A percentile compares a stretch with the other conserved stretches of the same genome.
Conservation (phyloP, 768 basidiomycete species). For the Podaxis mareebaensis region DNA sequence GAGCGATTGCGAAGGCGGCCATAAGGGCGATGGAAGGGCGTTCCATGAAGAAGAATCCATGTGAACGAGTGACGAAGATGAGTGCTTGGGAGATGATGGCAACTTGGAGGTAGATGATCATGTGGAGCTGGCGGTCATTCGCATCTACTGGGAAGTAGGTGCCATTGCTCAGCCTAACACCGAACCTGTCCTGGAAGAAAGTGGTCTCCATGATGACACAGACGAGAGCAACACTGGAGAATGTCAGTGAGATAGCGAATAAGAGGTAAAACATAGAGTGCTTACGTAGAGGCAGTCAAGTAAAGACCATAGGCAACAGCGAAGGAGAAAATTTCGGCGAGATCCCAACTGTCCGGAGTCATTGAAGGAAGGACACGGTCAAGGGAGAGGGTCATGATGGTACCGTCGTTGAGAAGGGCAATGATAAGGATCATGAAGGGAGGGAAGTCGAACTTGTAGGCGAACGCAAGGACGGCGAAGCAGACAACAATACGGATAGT, state of each 20-base stretch:
- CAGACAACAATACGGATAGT: slow-evolving; percentile 99
- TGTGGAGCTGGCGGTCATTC: slow-evolving; percentile 78
- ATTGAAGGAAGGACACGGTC: slow-evolving; percentile 94
- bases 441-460: slow-evolving; percentile 98
- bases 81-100: slow-evolving; percentile 98
- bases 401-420: slow-evolving; percentile 95
- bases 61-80: slow-evolving; percentile 94
- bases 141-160: slow-evolving; percentile 31
- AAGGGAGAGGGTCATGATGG: slow-evolving; percentile 97
- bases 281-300: slow-evolving; percentile 88
- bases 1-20: slow-evolving; percentile 88
- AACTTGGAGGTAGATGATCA: slow-evolving; percentile 92
- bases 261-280: slow-evolving; percentile 9
- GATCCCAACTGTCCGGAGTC: slow-evolving; percentile 96
- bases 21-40: slow-evolving; percentile 92
- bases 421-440: slow-evolving; percentile 99
- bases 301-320: slow-evolving; percentile 95
- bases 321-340: slow-evolving; percentile 94
- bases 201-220: slow-evolving; percentile 81
- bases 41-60: slow-evolving; percentile 97
- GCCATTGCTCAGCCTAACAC: slow-evolving; percentile 51
- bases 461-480: slow-evolving; percentile 94
- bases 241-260: slow-evolving; percentile 16
- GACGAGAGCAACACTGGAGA: slow-evolving; percentile 70
- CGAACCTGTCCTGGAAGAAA: slow-evolving; percentile 90